A percentile compares a stretch with the other conserved stretches of the same genome.
These are phyloP conservation scores for Ogataea saltuana DNA, from an alignment of 805 yeast species.

Conservation along the genomic window DNA sequence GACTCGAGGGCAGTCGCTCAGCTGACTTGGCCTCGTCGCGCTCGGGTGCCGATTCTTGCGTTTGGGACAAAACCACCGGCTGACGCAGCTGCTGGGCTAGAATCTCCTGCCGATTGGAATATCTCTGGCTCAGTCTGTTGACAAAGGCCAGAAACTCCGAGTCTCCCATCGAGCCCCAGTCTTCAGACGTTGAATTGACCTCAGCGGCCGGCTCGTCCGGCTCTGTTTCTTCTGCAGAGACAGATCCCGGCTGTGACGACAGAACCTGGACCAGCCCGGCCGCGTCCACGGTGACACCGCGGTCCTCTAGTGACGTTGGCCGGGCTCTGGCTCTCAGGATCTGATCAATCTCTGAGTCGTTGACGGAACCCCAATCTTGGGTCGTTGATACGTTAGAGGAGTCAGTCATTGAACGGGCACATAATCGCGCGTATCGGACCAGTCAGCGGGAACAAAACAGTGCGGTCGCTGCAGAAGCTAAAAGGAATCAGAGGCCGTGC, in stretches of 20 bases:
- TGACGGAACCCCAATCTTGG: constrained; percentile 37
- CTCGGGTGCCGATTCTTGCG: constrained; percentile 7
- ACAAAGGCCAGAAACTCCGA: constrained; percentile 40
- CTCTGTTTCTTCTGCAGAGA: constrained; percentile 15
- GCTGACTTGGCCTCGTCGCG: neutral
- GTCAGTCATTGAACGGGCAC: constrained; percentile 8
- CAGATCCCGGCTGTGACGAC: constrained; percentile 18
- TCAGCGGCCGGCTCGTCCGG: constrained; percentile 3
- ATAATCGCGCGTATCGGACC: too few species aligned
- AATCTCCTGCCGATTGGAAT: constrained; percentile 5
- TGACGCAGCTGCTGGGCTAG: constrained; percentile 6
- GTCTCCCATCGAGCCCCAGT: constrained; percentile 42
- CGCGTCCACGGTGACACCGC: neutral
- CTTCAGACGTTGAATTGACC: constrained; percentile 13
- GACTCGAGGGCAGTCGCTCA: constrained; percentile 8
- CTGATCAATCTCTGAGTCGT: constrained; percentile 25
- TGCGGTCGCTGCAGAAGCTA: too few species aligned
- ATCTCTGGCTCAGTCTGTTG: constrained; percentile 35
- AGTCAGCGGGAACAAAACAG: too few species aligned
- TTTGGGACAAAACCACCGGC: constrained; percentile 14
- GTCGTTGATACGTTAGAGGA: constrained; percentile 25
- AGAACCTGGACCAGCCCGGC: constrained; percentile 10
- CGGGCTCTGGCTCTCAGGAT: constrained; percentile 11
- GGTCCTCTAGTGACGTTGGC: neutral
- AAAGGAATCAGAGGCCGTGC: too few species aligned